Conservation (phyloP, 2,329 filamentous ascomycete genomes). For the Onygena corvina region DNA sequence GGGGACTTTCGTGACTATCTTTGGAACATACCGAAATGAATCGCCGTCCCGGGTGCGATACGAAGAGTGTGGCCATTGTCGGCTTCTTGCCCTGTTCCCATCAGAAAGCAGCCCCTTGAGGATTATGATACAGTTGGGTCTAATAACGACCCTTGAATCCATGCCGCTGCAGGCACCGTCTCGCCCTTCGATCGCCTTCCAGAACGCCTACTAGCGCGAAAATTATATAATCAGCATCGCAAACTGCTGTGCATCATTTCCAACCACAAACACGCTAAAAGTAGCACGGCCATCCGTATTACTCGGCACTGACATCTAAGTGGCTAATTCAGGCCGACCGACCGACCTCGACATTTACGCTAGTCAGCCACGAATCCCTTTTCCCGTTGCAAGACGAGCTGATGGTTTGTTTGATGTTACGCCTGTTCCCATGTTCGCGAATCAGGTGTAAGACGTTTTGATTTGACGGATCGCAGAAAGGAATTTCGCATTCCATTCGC, state of each 20-base stretch:
- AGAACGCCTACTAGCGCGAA: neutral
- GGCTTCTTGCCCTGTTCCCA: conserved; percentile 1
- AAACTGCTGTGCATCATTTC: neutral
- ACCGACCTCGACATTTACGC: neutral
- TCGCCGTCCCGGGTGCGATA: conserved; percentile 1
- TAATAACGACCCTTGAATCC: conserved; percentile 2
- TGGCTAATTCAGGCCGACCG: conserved; percentile 1
- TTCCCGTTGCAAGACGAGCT: conserved; percentile 6
- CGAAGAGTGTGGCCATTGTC: conserved; percentile 1
- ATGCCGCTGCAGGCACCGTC: conserved; percentile 6
- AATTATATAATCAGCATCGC: neutral
- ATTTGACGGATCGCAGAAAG: neutral
- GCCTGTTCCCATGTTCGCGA: neutral
- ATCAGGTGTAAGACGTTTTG: neutral
- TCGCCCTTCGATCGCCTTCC: conserved; percentile 5
- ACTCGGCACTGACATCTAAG: conserved; percentile 1
- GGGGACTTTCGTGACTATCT: neutral
- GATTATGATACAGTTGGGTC: conserved; percentile 1
- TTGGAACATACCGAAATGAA: conserved; percentile 2
- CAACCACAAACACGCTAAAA: neutral
- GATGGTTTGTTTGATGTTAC: conserved; percentile 5
- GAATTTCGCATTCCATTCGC: conserved; percentile 5
- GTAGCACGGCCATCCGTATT: conserved; percentile 5
- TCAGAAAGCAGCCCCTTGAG: conserved; percentile 5
- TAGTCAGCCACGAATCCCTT: neutral